phyloP scores from a whole-genome alignment of 192 early-diverging fungal species.

The Martensiomyces pterosporus region DNA sequence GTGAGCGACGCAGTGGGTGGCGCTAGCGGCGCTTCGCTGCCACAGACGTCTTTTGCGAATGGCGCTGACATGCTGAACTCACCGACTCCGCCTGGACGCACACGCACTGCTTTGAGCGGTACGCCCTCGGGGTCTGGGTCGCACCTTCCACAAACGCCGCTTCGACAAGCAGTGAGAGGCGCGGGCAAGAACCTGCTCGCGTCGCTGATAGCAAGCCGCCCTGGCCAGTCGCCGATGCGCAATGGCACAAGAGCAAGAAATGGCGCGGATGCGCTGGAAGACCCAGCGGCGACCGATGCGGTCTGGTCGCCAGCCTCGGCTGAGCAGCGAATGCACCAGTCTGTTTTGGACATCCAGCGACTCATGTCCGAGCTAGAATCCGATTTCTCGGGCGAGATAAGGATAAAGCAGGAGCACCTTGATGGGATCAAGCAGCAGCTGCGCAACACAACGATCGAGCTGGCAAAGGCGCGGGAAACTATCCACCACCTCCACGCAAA shows the following conservation, averaged over 20 bases:
- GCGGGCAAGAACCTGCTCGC: constrained; percentile 22
- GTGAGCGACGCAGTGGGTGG: constrained; percentile 8
- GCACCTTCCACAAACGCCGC: constrained; percentile 29
- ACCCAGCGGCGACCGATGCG: background rate
- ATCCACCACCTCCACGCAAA: constrained; percentile 52
- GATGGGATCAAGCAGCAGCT: constrained; percentile 54
- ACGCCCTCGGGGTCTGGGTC: constrained; percentile 2
- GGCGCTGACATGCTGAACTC: constrained; percentile 5
- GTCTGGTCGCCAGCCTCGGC: constrained; percentile 34
- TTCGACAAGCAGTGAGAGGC: constrained; percentile 18
- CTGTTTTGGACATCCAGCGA: constrained; percentile 56
- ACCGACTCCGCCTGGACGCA: constrained; percentile 21
- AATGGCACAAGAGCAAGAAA: background rate
- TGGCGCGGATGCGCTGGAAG: background rate
- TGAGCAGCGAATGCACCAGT: constrained; percentile 46
- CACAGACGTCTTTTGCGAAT: background rate
- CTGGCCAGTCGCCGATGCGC: background rate
- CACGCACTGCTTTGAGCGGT: constrained; percentile 1
- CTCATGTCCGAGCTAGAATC: constrained; percentile 66
- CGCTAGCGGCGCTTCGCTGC: constrained; percentile 1
- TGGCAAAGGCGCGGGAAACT: constrained; percentile 53
- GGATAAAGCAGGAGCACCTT: constrained; percentile 55
- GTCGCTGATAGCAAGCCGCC: constrained; percentile 17
- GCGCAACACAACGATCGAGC: constrained; percentile 51
- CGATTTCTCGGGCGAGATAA: constrained; percentile 60